phyloP scores from a whole-genome alignment of 768 basidiomycete species.

The Agaricus sinodeliciosus region DNA sequence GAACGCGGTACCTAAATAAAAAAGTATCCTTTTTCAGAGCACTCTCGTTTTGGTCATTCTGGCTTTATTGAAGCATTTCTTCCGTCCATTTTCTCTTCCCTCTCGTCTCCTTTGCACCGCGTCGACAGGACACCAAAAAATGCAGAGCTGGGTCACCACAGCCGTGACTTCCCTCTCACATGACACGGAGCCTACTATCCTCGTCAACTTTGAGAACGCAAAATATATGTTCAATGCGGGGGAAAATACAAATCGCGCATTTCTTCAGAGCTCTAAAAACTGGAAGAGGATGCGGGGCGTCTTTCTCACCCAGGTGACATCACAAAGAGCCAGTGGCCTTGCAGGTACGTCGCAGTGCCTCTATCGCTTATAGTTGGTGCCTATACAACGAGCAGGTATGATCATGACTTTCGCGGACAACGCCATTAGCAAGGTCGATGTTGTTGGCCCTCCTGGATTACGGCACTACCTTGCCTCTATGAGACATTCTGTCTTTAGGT shows the following conservation, averaged over 20 bases:
- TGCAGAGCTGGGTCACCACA: slow-evolving; percentile 53
- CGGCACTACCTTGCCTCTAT: slow-evolving; percentile 64
- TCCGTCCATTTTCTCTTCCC: not conserved
- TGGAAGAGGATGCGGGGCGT: slow-evolving; percentile 64
- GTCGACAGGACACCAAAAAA: slow-evolving; percentile 14
- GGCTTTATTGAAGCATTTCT: not conserved
- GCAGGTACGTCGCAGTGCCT: slow-evolving; percentile 43
- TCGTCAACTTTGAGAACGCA: slow-evolving; percentile 67
- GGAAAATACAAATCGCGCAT: slow-evolving; percentile 73
- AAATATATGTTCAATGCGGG: slow-evolving; percentile 88
- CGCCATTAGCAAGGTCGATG: slow-evolving; percentile 44
- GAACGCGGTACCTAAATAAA: no score
- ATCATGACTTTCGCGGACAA: slow-evolving; percentile 79
- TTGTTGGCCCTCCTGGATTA: slow-evolving; percentile 73
- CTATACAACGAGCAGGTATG: slow-evolving; percentile 39
- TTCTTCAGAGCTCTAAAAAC: slow-evolving; percentile 57
- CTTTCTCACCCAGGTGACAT: slow-evolving; percentile 64
- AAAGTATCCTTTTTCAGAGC: not conserved
- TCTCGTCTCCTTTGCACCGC: not conserved
- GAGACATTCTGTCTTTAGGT: slow-evolving; percentile 67
- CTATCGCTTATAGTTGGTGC: not conserved
- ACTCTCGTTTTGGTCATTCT: slow-evolving; percentile 1
- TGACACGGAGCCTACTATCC: slow-evolving; percentile 78
- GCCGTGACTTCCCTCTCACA: slow-evolving; percentile 53
- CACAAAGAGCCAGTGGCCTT: slow-evolving; percentile 63